These are phyloP conservation scores for Cercospora brassicicola DNA, from an alignment of 2,329 filamentous ascomycete species.

Conservation along the genomic window DNA sequence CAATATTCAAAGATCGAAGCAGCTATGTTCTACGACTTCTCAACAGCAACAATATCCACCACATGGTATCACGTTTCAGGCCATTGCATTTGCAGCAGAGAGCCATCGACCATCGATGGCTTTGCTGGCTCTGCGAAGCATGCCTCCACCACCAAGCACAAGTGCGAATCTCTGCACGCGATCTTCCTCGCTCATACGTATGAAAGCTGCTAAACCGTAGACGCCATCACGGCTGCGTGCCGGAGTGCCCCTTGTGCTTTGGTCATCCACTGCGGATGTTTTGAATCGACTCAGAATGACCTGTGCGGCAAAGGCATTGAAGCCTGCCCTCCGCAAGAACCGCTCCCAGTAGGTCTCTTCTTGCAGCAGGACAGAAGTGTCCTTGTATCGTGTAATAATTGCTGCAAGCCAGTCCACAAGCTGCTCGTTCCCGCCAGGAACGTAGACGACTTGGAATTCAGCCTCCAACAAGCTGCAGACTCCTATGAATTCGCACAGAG, in stretches of 20 bases:
- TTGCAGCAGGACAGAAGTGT: conserved; percentile 39
- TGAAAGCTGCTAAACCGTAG: conserved; percentile 55
- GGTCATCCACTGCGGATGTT: background rate
- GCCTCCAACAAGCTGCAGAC: conserved; percentile 48
- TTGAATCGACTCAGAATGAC: conserved; percentile 56
- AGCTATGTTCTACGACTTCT: no score
- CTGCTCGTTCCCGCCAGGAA: conserved; percentile 46
- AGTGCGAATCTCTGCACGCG: conserved; percentile 53
- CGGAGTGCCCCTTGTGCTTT: background rate
- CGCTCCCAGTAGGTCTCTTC: conserved; percentile 68
- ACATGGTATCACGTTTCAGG: background rate
- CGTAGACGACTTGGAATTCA: conserved; percentile 42
- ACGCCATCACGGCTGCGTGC: background rate
- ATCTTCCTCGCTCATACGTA: conserved; percentile 56
- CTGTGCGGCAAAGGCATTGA: conserved; percentile 73
- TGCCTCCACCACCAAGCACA: conserved; percentile 55
- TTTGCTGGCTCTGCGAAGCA: conserved; percentile 55
- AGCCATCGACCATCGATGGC: conserved; percentile 50
- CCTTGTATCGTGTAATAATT: conserved; percentile 42
- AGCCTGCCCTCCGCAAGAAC: conserved; percentile 63
- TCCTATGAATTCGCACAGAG: conserved; percentile 39
- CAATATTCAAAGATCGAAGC: no score
- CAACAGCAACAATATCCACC: no score
- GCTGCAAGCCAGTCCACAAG: conserved; percentile 44
- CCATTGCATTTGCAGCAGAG: conserved; percentile 5